phyloP scores from a whole-genome alignment of 345 rosid species.

The Bruguiera parviflora region DNA sequence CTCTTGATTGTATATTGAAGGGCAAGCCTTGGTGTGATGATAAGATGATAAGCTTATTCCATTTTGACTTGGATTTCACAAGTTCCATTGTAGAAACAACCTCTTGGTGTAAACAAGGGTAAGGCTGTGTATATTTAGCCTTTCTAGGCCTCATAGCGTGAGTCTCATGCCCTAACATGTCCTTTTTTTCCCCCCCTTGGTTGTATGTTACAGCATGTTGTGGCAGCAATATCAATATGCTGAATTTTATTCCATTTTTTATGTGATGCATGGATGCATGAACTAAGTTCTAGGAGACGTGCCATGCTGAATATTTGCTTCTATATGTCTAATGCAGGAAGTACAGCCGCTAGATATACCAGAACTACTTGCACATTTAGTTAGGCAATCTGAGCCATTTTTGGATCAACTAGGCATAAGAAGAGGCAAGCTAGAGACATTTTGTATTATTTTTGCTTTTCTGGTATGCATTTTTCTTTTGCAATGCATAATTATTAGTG shows the following conservation, averaged over 20 bases:
- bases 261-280: background rate
- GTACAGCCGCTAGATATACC: slow-evolving; percentile 84
- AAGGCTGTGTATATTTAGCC: too few species aligned
- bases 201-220: too few species aligned
- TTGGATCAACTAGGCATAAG: slow-evolving; percentile 88
- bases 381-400: slow-evolving; percentile 85
- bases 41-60: too few species aligned
- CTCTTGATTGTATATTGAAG: too few species aligned
- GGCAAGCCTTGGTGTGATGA: too few species aligned
- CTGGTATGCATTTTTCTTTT: background rate
- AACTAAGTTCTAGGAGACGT: background rate
- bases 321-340: slow-evolving; percentile 39
- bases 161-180: too few species aligned
- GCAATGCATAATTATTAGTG: background rate
- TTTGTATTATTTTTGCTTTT: slow-evolving; percentile 5
- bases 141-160: too few species aligned
- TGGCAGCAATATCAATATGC: background rate
- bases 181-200: too few species aligned
- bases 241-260: background rate
- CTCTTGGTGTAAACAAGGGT: too few species aligned
- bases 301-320: slow-evolving; percentile 14
- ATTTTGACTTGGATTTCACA: too few species aligned
- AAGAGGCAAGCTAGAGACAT: slow-evolving; percentile 45
- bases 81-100: too few species aligned
- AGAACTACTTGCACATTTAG: slow-evolving; percentile 85